Evolutionary conservation across 805 yeast species (phyloP).

Genomic region (Alloascoidea africana): DNA sequence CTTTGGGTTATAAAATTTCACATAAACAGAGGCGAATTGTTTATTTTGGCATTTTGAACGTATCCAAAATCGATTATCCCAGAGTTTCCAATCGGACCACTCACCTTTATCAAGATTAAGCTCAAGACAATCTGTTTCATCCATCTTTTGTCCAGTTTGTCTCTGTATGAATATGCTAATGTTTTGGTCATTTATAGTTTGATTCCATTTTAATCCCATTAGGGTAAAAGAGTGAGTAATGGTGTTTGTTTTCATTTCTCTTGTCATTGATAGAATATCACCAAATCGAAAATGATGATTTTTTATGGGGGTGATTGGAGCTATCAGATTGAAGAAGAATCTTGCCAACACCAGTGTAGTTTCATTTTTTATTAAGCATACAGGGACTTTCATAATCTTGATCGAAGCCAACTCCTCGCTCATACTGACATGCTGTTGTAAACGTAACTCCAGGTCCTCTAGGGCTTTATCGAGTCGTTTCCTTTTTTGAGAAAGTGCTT

Average conservation of each 20-base stretch:
- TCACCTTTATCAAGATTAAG: constrained; percentile 6
- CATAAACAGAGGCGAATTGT: not conserved
- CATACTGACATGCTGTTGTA: constrained; percentile 4
- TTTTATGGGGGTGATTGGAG: constrained; percentile 15
- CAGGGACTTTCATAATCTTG: not conserved
- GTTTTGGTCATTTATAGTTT: not conserved
- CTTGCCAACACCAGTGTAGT: constrained; percentile 12
- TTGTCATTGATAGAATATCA: constrained; percentile 2
- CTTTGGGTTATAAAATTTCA: not conserved
- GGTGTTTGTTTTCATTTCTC: constrained; percentile 5
- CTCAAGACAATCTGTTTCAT: constrained; percentile 8
- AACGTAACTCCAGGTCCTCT: constrained; percentile 8
- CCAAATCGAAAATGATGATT: constrained; percentile 8
- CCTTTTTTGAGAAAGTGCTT: constrained; percentile 7
- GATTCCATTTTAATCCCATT: constrained; percentile 12
- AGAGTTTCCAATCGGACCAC: constrained; percentile 20
- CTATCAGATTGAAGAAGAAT: constrained; percentile 14
- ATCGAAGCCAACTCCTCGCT: constrained; percentile 3
- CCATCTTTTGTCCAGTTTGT: constrained; percentile 11
- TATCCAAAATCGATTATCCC: constrained; percentile 27
- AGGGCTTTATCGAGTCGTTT: constrained; percentile 11
- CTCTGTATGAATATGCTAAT: constrained; percentile 6
- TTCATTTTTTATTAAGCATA: not conserved
- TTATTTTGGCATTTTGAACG: constrained; percentile 5
- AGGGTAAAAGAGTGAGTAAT: constrained; percentile 10